phyloP scores from a whole-genome alignment of 495 filamentous ascomycete species.

The Aspergillus panamensis region DNA sequence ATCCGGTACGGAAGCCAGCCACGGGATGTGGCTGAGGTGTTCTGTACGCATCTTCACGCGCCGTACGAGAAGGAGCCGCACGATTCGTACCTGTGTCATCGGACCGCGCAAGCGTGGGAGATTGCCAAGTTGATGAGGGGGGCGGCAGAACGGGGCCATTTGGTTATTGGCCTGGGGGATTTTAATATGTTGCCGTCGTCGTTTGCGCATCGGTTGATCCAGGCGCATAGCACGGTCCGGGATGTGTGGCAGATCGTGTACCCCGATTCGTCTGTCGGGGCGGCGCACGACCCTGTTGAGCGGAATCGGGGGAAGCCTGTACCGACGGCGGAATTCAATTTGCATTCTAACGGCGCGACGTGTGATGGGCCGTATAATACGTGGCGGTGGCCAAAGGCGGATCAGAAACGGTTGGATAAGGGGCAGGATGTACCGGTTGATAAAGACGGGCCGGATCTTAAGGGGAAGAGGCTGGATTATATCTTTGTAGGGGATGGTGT shows the following conservation, averaged over 20 bases:
- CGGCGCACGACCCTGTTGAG: constrained; percentile 62
- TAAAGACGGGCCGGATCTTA: constrained; percentile 59
- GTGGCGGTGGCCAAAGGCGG: constrained; percentile 79
- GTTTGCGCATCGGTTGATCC: constrained; percentile 81
- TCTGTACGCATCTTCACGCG: constrained; percentile 92
- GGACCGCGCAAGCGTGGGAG: constrained; percentile 95
- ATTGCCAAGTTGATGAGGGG: constrained; percentile 86
- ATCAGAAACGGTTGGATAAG: constrained; percentile 55
- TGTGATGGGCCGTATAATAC: constrained; percentile 86
- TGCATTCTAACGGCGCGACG: constrained; percentile 76
- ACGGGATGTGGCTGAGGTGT: constrained; percentile 79
- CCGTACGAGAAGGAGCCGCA: constrained; percentile 77
- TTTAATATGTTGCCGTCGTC: constrained; percentile 93
- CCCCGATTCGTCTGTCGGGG: constrained; percentile 73
- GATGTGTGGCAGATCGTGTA: constrained; percentile 81
- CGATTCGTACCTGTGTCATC: constrained; percentile 86
- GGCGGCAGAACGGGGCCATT: constrained; percentile 77
- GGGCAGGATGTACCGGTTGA: constrained; percentile 56
- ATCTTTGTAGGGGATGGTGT: constrained; percentile 66
- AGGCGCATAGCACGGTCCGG: constrained; percentile 68
- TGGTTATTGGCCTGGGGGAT: constrained; percentile 83
- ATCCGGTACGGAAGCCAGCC: constrained; percentile 63
- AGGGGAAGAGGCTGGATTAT: constrained; percentile 89
- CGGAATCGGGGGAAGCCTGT: constrained; percentile 41
- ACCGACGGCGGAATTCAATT: constrained; percentile 72